A percentile compares a stretch with the other conserved stretches of the same genome.
Conservation (phyloP, 169 alveolate species). For the Cryptosporidium ubiquitum region DNA sequence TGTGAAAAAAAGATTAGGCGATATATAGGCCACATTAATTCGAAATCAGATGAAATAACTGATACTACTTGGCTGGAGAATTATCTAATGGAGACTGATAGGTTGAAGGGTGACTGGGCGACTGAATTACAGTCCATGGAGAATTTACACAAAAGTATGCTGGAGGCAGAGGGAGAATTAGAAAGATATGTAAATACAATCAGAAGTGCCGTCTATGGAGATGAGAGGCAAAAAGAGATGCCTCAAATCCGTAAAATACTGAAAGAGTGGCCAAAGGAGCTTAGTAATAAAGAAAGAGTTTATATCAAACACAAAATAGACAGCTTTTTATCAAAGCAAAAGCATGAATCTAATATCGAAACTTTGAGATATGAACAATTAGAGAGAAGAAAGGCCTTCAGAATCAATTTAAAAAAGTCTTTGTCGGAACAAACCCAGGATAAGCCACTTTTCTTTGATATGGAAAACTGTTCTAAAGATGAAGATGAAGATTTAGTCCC, state of each 20-base stretch:
- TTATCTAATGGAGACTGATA: constrained; percentile 64
- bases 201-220: constrained; percentile 16
- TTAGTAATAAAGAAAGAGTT: constrained; percentile 61
- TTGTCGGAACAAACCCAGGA: neutral
- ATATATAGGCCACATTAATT: constrained; percentile 8
- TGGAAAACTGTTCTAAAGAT: constrained; percentile 11
- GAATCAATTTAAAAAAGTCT: neutral
- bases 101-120: constrained; percentile 47
- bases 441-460: constrained; percentile 17
- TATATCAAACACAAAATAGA: constrained; percentile 33
- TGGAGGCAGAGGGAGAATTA: constrained; percentile 34
- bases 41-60: neutral
- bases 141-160: neutral
- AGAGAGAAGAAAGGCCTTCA: constrained; percentile 27
- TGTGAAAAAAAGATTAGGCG: constrained; percentile 40
- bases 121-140: constrained; percentile 40
- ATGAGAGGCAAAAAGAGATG: constrained; percentile 17
- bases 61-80: constrained; percentile 7
- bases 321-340: constrained; percentile 2
- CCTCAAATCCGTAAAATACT: constrained; percentile 16
- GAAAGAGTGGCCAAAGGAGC: constrained; percentile 45
- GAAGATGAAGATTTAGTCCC: constrained; percentile 61
- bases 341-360: constrained; percentile 29
- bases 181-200: constrained; percentile 47
- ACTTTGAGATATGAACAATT: constrained; percentile 33